Percentiles rank a stretch among this genome's conserved stretches.
These are phyloP conservation scores for Sphaerostilbella broomeana DNA, from an alignment of 2,329 filamentous ascomycete genomes.

Conservation along the genomic window DNA sequence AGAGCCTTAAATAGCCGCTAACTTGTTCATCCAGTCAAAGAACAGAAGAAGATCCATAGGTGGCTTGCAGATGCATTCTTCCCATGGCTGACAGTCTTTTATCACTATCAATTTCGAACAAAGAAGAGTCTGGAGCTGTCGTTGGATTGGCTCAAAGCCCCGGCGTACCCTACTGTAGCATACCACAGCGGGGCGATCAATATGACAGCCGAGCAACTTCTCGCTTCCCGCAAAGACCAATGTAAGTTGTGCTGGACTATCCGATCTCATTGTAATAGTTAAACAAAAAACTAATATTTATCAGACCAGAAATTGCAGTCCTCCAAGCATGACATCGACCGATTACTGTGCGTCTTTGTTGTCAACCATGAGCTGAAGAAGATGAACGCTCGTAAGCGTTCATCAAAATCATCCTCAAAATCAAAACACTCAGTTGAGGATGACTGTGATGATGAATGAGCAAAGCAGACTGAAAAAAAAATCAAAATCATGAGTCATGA, in stretches of 20 bases:
- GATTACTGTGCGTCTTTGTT: constrained; percentile 29
- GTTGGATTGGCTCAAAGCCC: constrained; percentile 31
- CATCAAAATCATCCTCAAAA: constrained; percentile 22
- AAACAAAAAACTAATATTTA: constrained; percentile 18
- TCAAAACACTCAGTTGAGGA: constrained; percentile 19
- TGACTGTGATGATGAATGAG: constrained; percentile 22
- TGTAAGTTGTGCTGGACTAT: constrained; percentile 24
- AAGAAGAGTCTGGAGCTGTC: constrained; percentile 35
- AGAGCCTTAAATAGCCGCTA: background rate
- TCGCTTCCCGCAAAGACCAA: constrained; percentile 29
- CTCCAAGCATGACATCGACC: constrained; percentile 27
- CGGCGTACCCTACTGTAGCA: constrained; percentile 20
- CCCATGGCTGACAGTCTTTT: constrained; percentile 33
- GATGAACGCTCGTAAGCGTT: constrained; percentile 29
- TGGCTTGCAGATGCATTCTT: constrained; percentile 30
- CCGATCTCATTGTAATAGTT: background rate
- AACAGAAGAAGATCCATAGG: constrained; percentile 19
- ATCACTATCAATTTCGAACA: constrained; percentile 35
- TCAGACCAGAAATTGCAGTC: constrained; percentile 28
- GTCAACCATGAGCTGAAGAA: constrained; percentile 36
- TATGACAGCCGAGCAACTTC: constrained; percentile 25
- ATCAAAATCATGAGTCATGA: constrained; percentile 11
- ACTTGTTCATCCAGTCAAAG: constrained; percentile 13
- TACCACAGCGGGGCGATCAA: constrained; percentile 24
- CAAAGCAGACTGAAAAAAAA: background rate